A percentile compares a stretch with the other conserved stretches of the same genome.
These are phyloP conservation scores for Hansfordia pulvinata DNA, from an alignment of 2,329 filamentous ascomycete genomes.

Conservation along the genomic window DNA sequence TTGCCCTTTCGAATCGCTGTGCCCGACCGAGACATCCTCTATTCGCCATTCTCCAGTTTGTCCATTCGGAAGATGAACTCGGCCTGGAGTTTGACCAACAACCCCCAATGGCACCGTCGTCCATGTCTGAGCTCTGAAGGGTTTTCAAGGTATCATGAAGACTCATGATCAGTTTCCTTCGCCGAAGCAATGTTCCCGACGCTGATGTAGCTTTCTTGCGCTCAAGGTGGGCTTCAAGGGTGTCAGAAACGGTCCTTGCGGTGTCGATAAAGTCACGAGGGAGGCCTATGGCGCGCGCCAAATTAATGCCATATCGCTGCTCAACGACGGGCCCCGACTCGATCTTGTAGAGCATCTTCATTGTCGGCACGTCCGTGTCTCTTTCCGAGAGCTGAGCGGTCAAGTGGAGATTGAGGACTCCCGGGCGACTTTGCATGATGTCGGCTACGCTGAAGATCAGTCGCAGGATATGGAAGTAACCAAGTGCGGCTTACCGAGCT, in stretches of 20 bases:
- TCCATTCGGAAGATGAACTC: too few relatives aligned
- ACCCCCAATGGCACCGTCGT: slow-evolving; percentile 45
- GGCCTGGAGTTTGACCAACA: too few relatives aligned
- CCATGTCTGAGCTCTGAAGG: slow-evolving; percentile 49
- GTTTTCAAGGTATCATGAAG: slow-evolving; percentile 62
- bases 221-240: slow-evolving; percentile 43
- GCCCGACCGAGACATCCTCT: too few relatives aligned
- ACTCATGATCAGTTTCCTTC: slow-evolving; percentile 59
- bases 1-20: too few relatives aligned
- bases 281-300: slow-evolving; percentile 64
- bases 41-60: too few relatives aligned
- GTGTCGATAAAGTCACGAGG: slow-evolving; percentile 52
- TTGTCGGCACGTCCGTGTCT: slow-evolving; percentile 38
- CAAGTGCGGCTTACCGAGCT: slow-evolving; percentile 39
- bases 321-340: slow-evolving; percentile 56
- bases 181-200: slow-evolving; percentile 42
- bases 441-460: slow-evolving; percentile 30
- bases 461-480: not conserved
- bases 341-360: slow-evolving; percentile 84
- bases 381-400: slow-evolving; percentile 47
- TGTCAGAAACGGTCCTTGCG: slow-evolving; percentile 52
- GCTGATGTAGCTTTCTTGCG: slow-evolving; percentile 44
- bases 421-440: slow-evolving; percentile 60
- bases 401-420: slow-evolving; percentile 74
- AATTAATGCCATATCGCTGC: slow-evolving; percentile 69